These are phyloP conservation scores for Porphyra umbilicalis DNA, from an alignment of 31 red algal species.

Conservation along the genomic window DNA sequence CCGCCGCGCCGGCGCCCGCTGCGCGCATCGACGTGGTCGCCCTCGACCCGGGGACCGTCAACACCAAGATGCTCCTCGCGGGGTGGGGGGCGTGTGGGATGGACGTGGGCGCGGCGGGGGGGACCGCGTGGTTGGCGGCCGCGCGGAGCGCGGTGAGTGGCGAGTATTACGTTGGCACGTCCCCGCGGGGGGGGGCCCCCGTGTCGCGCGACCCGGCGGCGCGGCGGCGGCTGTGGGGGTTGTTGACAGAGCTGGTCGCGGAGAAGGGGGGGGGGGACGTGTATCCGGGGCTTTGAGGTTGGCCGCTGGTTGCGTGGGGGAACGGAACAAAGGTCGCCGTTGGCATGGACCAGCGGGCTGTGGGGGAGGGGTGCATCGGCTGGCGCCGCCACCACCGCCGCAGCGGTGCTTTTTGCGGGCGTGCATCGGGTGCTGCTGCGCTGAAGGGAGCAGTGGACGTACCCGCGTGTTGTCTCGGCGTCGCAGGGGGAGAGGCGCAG, in stretches of 20 bases:
- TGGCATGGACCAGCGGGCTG: no score
- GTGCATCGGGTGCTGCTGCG: no score
- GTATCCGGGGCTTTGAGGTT: background rate
- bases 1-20: background rate
- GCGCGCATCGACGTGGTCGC: background rate
- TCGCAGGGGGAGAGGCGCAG: no score
- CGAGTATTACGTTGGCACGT: background rate
- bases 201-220: background rate
- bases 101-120: background rate
- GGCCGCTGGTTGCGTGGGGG: background rate
- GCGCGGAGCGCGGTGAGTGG: background rate
- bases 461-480: no score
- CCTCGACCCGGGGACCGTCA: conserved; percentile 5
- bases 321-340: no score
- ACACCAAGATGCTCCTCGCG: background rate
- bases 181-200: background rate
- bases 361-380: no score
- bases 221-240: background rate
- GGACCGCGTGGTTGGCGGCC: background rate
- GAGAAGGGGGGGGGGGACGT: background rate
- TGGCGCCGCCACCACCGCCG: no score
- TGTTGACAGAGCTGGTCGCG: background rate
- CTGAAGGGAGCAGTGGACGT: no score
- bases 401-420: no score
- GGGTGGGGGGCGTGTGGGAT: background rate